These are phyloP conservation scores for Przewalskia tangutica DNA, from an alignment of 257 asterid genomes.

Conservation along the genomic window DNA sequence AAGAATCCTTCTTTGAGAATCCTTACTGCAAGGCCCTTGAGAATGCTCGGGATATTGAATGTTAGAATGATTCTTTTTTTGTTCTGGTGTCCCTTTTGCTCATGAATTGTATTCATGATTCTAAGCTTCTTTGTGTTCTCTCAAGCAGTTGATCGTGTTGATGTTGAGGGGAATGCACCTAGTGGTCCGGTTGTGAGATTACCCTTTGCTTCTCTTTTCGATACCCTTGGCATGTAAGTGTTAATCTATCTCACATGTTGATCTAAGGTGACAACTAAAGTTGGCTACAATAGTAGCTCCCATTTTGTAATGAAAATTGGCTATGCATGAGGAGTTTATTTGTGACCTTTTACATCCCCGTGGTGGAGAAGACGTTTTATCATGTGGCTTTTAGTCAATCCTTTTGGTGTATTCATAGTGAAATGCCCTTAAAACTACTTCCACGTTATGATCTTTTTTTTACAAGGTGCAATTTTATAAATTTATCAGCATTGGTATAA, in stretches of 20 bases:
- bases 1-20: conserved; percentile 69
- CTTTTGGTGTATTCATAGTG: background rate
- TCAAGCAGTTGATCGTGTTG: conserved; percentile 74
- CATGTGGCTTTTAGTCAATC: background rate
- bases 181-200: conserved; percentile 59
- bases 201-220: conserved; percentile 93
- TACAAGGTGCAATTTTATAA: background rate
- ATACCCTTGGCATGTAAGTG: conserved; percentile 82
- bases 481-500: background rate
- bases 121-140: conserved; percentile 15
- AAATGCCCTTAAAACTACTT: background rate
- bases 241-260: background rate
- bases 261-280: background rate
- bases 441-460: background rate
- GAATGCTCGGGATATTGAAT: conserved; percentile 76
- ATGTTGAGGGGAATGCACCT: conserved; percentile 68
- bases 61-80: conserved; percentile 31
- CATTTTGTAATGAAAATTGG: background rate
- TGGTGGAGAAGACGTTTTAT: background rate
- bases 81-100: conserved; percentile 13
- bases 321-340: background rate
- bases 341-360: background rate
- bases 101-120: conserved; percentile 8
- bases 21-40: conserved; percentile 78
- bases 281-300: background rate